These are phyloP conservation scores for Rhodamnia argentea DNA, from an alignment of 345 rosid species.

Conservation along the genomic window DNA sequence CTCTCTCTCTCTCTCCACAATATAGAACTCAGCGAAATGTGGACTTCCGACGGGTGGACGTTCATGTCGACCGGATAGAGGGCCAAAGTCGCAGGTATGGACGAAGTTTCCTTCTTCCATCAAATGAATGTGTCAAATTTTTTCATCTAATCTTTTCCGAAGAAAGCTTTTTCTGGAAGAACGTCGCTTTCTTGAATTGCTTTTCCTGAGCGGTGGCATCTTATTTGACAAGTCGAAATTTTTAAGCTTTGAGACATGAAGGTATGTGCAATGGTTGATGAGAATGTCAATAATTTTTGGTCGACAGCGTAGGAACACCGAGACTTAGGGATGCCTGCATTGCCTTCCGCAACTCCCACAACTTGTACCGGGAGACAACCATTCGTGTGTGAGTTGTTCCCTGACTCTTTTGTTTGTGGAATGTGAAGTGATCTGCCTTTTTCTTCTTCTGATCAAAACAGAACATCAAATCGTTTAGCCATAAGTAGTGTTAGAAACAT, in stretches of 20 bases:
- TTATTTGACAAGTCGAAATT: background rate
- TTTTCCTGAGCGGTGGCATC: background rate
- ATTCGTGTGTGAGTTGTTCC: constrained; percentile 41
- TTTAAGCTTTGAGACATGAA: background rate
- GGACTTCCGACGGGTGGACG: constrained; percentile 78
- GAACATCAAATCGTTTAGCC: too few species aligned
- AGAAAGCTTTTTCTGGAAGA: background rate
- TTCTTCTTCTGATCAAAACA: background rate
- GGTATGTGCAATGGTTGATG: background rate
- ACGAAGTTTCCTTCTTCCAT: background rate
- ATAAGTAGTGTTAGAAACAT: too few species aligned
- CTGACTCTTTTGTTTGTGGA: background rate
- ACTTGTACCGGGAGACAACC: constrained; percentile 67
- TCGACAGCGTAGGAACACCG: constrained; percentile 78
- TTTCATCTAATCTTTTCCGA: background rate
- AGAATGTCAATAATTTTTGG: constrained; percentile 7
- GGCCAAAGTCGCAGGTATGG: constrained; percentile 88
- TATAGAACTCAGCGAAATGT: constrained; percentile 58
- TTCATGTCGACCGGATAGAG: constrained; percentile 81
- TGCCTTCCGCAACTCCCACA: constrained; percentile 66
- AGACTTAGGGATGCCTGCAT: constrained; percentile 75
- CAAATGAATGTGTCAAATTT: background rate
- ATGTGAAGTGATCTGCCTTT: background rate
- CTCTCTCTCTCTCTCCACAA: background rate
- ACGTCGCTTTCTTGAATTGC: background rate